These are phyloP conservation scores for Penium margaritaceum DNA, from an alignment of 139 green algal genomes.

Conservation along the genomic window DNA sequence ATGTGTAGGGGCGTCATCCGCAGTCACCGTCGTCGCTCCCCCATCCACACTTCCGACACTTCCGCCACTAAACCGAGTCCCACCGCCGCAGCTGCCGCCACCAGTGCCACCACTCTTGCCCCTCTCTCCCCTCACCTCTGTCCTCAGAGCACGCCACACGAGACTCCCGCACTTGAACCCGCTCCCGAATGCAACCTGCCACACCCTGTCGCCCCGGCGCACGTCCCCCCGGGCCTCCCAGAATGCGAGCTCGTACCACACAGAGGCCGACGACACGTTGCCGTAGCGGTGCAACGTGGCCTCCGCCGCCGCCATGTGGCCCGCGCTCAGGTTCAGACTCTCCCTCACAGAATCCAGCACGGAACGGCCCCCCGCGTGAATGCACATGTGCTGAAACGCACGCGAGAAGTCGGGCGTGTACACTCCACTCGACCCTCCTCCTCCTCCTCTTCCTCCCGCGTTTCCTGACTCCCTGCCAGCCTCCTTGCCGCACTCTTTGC, in stretches of 20 bases:
- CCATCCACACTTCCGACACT: too few relatives aligned
- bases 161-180: conserved; percentile 55
- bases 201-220: conserved; percentile 46
- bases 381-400: conserved; percentile 96
- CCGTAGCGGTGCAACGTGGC: conserved; percentile 44
- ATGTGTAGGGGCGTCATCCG: too few relatives aligned
- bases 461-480: too few relatives aligned
- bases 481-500: too few relatives aligned
- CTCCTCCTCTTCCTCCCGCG: too few relatives aligned
- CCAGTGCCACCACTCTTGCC: too few relatives aligned
- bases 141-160: conserved; percentile 49
- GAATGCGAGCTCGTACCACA: conserved; percentile 61
- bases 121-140: too few relatives aligned
- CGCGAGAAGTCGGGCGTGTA: conserved; percentile 98
- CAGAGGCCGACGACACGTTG: conserved; percentile 51
- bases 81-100: too few relatives aligned
- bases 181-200: conserved; percentile 54
- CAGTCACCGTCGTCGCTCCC: too few relatives aligned
- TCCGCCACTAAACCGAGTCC: too few relatives aligned
- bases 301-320: conserved; percentile 61
- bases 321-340: conserved; percentile 69
- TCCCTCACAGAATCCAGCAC: conserved; percentile 94
- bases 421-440: too few relatives aligned
- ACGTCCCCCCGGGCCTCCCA: conserved; percentile 43
- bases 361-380: conserved; percentile 88